Conservation (phyloP, 768 basidiomycete species). For the Xerocomus potaroensis region DNA sequence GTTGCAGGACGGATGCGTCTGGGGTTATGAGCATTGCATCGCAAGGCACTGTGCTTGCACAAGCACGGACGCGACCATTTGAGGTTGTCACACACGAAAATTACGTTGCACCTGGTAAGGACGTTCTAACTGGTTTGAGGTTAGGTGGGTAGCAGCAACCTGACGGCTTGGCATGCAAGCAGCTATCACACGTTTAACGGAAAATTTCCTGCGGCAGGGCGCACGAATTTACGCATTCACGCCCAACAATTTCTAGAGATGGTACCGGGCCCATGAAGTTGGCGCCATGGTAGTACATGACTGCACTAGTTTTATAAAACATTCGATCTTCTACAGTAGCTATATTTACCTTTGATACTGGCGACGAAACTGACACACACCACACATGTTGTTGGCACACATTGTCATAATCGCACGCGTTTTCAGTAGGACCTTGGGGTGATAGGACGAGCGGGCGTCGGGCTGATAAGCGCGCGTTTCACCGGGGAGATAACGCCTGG, state of each 20-base stretch:
- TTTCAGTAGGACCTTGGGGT: neutral
- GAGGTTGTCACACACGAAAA: slow-evolving; percentile 69
- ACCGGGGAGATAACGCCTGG: too few species aligned
- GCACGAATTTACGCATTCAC: slow-evolving; percentile 54
- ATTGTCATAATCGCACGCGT: slow-evolving; percentile 20
- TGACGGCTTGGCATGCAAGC: slow-evolving; percentile 13
- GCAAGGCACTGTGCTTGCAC: slow-evolving; percentile 64
- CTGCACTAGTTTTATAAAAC: slow-evolving; percentile 14
- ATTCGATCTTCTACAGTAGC: slow-evolving; percentile 28
- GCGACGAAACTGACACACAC: neutral
- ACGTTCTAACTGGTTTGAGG: slow-evolving; percentile 17
- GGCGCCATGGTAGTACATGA: slow-evolving; percentile 15
- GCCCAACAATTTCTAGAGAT: slow-evolving; percentile 32
- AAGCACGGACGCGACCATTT: slow-evolving; percentile 70
- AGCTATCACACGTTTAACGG: slow-evolving; percentile 51
- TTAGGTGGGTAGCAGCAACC: slow-evolving; percentile 14
- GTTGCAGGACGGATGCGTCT: slow-evolving; percentile 44
- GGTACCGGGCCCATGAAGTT: slow-evolving; percentile 3
- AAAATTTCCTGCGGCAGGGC: slow-evolving; percentile 55
- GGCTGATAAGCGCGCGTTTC: too few species aligned
- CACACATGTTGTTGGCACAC: slow-evolving; percentile 13
- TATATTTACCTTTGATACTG: slow-evolving; percentile 24
- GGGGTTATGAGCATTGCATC: slow-evolving; percentile 49
- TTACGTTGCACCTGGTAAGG: slow-evolving; percentile 79
- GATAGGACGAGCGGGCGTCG: too few species aligned